Evolutionary conservation across 805 yeast genomes (phyloP).

Genomic region (Nakazawaea molendinolei): DNA sequence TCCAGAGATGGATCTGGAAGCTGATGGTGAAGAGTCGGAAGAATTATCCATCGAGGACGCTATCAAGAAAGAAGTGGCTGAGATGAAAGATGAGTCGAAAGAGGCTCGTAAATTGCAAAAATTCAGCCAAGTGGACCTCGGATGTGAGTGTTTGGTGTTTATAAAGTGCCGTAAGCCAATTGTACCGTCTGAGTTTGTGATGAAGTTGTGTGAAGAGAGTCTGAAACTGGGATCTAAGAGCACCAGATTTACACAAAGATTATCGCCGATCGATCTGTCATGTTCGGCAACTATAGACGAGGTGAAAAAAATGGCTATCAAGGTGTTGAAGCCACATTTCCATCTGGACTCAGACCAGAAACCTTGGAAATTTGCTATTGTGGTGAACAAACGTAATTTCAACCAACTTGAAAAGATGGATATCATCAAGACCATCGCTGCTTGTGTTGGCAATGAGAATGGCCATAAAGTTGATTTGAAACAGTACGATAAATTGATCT

Average conservation of each 20-base stretch:
- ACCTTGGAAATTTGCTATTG: slow-evolving; percentile 65
- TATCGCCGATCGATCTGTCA: slow-evolving; percentile 75
- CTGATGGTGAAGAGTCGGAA: slow-evolving; percentile 28
- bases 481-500: slow-evolving; percentile 65
- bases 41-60: slow-evolving; percentile 69
- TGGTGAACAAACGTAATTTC: slow-evolving; percentile 74
- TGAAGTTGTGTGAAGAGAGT: slow-evolving; percentile 55
- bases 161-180: slow-evolving; percentile 76
- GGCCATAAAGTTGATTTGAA: slow-evolving; percentile 79
- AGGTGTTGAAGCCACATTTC: slow-evolving; percentile 64
- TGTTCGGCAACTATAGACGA: slow-evolving; percentile 69
- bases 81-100: slow-evolving; percentile 37
- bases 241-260: slow-evolving; percentile 68
- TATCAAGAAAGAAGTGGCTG: slow-evolving; percentile 63
- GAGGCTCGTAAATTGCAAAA: slow-evolving; percentile 36
- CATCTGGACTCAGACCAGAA: slow-evolving; percentile 37
- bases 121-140: slow-evolving; percentile 54
- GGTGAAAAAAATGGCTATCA: slow-evolving; percentile 48
- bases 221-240: slow-evolving; percentile 42
- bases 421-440: slow-evolving; percentile 69
- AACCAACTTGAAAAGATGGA: slow-evolving; percentile 63
- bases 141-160: slow-evolving; percentile 81
- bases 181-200: slow-evolving; percentile 68
- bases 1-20: slow-evolving; percentile 24
- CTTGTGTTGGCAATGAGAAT: slow-evolving; percentile 58